Evolutionary conservation across 2,329 filamentous ascomycete genomes (phyloP).

Genomic region (Cladosporium oxysporum): DNA sequence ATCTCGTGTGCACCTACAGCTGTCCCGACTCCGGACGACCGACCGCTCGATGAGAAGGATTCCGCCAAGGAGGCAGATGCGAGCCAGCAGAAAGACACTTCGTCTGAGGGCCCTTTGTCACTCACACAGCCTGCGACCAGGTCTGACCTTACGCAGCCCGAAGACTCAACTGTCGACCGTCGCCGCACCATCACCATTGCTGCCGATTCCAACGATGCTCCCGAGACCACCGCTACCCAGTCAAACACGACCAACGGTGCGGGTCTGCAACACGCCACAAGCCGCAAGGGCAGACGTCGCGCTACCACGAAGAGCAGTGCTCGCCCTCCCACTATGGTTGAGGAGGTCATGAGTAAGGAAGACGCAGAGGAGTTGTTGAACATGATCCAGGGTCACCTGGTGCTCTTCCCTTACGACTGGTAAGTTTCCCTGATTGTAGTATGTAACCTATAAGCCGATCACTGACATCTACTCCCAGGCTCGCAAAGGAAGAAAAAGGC

Average conservation of each 20-base stretch:
- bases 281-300: conserved; percentile 64
- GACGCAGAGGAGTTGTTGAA: conserved; percentile 81
- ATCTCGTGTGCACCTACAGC: conserved; percentile 33
- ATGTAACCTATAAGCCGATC: neutral
- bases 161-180: conserved; percentile 35
- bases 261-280: conserved; percentile 35
- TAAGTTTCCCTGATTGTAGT: conserved; percentile 36
- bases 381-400: conserved; percentile 82
- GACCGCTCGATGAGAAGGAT: conserved; percentile 34
- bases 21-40: conserved; percentile 31
- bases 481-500: conserved; percentile 84
- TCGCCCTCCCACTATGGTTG: conserved; percentile 60
- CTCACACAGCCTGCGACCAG: conserved; percentile 30
- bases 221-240: conserved; percentile 36
- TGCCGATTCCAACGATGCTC: conserved; percentile 24
- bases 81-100: conserved; percentile 19
- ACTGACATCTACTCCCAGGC: conserved; percentile 47
- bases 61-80: conserved; percentile 24
- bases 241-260: conserved; percentile 20
- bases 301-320: conserved; percentile 70
- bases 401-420: conserved; percentile 95
- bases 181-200: conserved; percentile 36
- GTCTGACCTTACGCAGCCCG: conserved; percentile 25
- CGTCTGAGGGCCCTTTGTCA: neutral
- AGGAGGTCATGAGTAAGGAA: conserved; percentile 72